Base-by-base conservation (phyloP, 2,329 filamentous ascomycete genomes). In the Thielaviopsis punctulata region DNA sequence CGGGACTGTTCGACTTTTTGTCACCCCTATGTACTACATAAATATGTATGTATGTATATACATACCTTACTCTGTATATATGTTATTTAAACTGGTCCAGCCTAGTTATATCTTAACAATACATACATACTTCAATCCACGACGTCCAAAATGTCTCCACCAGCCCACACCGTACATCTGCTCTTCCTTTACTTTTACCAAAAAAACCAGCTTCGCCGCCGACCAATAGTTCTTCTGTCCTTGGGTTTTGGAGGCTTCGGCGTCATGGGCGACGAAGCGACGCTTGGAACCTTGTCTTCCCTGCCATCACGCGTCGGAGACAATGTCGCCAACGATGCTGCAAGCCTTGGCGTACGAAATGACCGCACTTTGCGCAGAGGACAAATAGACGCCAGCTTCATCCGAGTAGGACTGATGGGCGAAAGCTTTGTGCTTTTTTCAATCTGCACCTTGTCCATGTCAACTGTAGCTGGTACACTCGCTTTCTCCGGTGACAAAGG, bases 361-460 rank as follows among this genome's bases (percentile, higher is more conserved):
- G 41, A 22, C 23, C 49, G 43, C 33, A 39, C 41, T 47, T 51
- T 30, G 8, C 53, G 46, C 15, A 55, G 22, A 10, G 53, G 53
- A 45, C 53, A 55, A 2, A 55, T 48, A 4, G 53, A 55, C 18
- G 51, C 50, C 25, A 55, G 41, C 44, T 52, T 55, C 46, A 55
- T 19, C 18, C 33, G 50, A 5, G 22, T 46, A 18, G 47, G 53
- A 18, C 53, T 55, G 39, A 55, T 47, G 43, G 53, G 53, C 13
- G 53, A 47, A 10, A 55, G 48, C 24, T 50, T 41, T 41, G 36
- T 46, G 4, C 52, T 30, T 19, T 49, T 39, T 7, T 55, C 27
- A n/a, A 24, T 18, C 4, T 52, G 27, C 10, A 30, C 47, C 10
- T 43, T 13, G 2, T 36, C 41, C 36, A 19, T 30, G n/a, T 30